phyloP scores from a whole-genome alignment of 202 grass and related monocot species.

The Schoenoplectus triqueter region DNA sequence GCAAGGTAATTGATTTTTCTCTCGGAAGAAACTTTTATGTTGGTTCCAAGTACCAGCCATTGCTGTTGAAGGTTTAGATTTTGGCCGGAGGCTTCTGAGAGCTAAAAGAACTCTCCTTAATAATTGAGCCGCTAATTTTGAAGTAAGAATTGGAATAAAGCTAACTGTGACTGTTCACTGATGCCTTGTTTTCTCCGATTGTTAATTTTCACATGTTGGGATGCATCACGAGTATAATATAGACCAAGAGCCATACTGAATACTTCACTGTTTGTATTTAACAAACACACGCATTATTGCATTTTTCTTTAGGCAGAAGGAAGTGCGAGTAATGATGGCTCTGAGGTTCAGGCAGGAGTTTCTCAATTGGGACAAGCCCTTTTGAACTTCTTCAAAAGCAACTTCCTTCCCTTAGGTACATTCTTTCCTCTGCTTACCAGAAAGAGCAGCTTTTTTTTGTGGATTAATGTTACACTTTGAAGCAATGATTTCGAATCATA shows the following conservation, averaged over 20 bases:
- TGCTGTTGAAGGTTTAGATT: neutral
- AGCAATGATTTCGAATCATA: too few relatives aligned
- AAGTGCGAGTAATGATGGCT: slow-evolving; percentile 40
- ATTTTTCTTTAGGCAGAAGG: slow-evolving; percentile 43
- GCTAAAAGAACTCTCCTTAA: neutral
- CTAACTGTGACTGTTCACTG: neutral
- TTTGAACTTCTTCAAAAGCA: slow-evolving; percentile 56
- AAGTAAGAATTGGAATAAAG: neutral
- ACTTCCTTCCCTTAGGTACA: slow-evolving; percentile 90
- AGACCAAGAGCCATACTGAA: neutral
- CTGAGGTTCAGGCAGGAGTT: slow-evolving; percentile 34
- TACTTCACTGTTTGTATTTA: neutral
- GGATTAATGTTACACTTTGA: too few relatives aligned
- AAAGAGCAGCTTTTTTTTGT: too few relatives aligned
- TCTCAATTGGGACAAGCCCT: slow-evolving; percentile 35
- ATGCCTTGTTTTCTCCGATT: too few relatives aligned
- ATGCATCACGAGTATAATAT: neutral
- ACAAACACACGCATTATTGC: neutral
- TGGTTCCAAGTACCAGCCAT: neutral
- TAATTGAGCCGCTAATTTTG: neutral
- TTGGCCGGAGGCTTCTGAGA: neutral
- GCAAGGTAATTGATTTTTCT: slow-evolving; percentile 36
- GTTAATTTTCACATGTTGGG: too few relatives aligned
- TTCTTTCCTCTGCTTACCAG: neutral
- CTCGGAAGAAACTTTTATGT: slow-evolving; percentile 3